These are phyloP conservation scores for Paxillus ammoniavirescens DNA, from an alignment of 768 basidiomycete species.

Conservation along the genomic window DNA sequence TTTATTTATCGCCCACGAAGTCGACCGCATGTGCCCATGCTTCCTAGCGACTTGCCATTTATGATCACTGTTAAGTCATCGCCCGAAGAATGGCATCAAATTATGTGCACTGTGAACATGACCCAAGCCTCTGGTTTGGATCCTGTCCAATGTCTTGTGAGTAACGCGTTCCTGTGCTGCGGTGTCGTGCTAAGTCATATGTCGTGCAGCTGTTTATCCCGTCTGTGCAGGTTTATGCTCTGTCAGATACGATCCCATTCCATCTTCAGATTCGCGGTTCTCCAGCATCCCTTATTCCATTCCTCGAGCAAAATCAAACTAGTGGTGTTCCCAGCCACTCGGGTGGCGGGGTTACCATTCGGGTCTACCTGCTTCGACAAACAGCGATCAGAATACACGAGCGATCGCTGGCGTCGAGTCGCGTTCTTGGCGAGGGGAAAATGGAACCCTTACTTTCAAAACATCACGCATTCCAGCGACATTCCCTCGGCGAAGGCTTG, in stretches of 20 bases:
- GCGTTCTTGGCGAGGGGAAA: conserved; percentile 47
- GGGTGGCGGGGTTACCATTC: conserved; percentile 31
- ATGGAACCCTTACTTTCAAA: conserved; percentile 33
- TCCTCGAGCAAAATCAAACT: conserved; percentile 32
- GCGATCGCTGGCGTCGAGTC: conserved; percentile 4
- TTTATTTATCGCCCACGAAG: conserved; percentile 54
- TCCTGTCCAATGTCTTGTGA: conserved; percentile 51
- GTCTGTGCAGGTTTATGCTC: conserved; percentile 49
- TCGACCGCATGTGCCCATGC: conserved; percentile 54
- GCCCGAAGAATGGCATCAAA: conserved; percentile 68
- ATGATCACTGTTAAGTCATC: conserved; percentile 56
- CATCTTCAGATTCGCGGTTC: conserved; percentile 59
- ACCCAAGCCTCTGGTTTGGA: conserved; percentile 32
- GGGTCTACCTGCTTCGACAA: conserved; percentile 55
- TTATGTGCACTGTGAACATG: conserved; percentile 42
- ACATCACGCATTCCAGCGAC: conserved; percentile 2
- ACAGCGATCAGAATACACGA: conserved; percentile 34
- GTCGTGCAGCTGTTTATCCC: conserved; percentile 57
- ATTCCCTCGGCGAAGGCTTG: conserved; percentile 24
- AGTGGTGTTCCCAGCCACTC: conserved; percentile 1
- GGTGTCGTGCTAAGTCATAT: conserved; percentile 1
- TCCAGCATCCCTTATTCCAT: conserved; percentile 42
- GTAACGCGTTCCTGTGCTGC: conserved; percentile 15
- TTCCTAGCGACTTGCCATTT: conserved; percentile 43
- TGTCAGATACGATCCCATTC: conserved; percentile 60